Conservation (phyloP, 1,284 basidiomycete species). For the Irpex sp. region DNA sequence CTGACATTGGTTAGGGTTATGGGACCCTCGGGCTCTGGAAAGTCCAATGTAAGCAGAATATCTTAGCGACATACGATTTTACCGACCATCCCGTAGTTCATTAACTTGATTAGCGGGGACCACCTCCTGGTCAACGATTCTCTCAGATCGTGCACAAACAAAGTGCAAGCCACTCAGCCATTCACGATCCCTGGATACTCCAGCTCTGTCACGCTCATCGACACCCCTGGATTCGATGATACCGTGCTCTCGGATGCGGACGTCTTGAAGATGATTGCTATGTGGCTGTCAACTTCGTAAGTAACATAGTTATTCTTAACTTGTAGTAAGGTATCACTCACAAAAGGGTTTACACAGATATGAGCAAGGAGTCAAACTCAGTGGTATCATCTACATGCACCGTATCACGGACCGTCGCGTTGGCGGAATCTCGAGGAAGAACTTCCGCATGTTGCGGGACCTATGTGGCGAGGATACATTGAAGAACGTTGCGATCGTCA, state of each 20-base stretch:
- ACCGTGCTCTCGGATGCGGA: conserved; percentile 27
- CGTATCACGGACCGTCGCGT: conserved; percentile 50
- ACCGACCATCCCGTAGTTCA: no score
- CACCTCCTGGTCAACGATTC: conserved; percentile 9
- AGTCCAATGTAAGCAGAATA: no score
- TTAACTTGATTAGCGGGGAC: conserved; percentile 14
- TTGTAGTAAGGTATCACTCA: no score
- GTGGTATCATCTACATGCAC: conserved; percentile 53
- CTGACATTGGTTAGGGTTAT: no score
- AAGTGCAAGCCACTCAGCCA: conserved; percentile 22
- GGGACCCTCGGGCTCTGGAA: not conserved
- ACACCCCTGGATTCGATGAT: conserved; percentile 33
- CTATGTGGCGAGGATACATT: conserved; percentile 48
- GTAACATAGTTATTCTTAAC: no score
- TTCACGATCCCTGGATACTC: conserved; percentile 25
- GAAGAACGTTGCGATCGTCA: conserved; percentile 46
- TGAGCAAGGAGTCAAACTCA: conserved; percentile 34
- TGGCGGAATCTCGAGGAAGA: conserved; percentile 47
- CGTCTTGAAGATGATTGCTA: conserved; percentile 18
- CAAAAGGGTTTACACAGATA: no score
- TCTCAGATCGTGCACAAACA: conserved; percentile 13
- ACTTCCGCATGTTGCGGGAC: conserved; percentile 47
- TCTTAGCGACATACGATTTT: no score
- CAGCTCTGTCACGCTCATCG: conserved; percentile 22
- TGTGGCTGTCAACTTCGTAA: conserved; percentile 4